phyloP scores from a whole-genome alignment of 768 basidiomycete genomes.

The Leucogyrophana mollusca region DNA sequence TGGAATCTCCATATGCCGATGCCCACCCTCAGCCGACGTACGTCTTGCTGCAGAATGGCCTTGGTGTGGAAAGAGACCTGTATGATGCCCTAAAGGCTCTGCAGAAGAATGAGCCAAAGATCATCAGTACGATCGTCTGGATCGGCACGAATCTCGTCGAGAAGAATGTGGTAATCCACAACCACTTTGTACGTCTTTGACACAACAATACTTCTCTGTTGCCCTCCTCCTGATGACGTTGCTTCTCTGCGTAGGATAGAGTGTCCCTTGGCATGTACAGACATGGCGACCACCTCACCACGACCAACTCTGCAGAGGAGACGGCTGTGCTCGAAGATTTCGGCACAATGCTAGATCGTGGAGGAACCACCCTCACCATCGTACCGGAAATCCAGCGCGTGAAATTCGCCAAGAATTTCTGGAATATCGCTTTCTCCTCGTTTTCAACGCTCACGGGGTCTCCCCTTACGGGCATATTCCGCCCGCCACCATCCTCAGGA shows the following conservation, averaged over 20 bases:
- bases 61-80: slow-evolving; percentile 67
- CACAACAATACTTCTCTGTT: background rate
- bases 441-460: slow-evolving; percentile 49
- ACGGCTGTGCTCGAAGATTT: slow-evolving; percentile 43
- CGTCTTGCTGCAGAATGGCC: slow-evolving; percentile 69
- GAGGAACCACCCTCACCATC: slow-evolving; percentile 46
- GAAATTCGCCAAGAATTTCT: slow-evolving; percentile 65
- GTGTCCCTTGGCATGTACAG: slow-evolving; percentile 57
- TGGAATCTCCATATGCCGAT: slow-evolving; percentile 47
- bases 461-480: slow-evolving; percentile 51
- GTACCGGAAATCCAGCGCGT: slow-evolving; percentile 60
- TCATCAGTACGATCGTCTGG: slow-evolving; percentile 55
- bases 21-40: slow-evolving; percentile 53
- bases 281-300: slow-evolving; percentile 37
- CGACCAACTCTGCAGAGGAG: slow-evolving; percentile 41
- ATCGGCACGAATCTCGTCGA: slow-evolving; percentile 49
- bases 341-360: slow-evolving; percentile 40
- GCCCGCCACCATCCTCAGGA: slow-evolving; percentile 37
- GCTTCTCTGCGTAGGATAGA: slow-evolving; percentile 40
- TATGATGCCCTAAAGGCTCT: slow-evolving; percentile 49
- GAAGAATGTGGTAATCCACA: slow-evolving; percentile 51
- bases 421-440: slow-evolving; percentile 59
- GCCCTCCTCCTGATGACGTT: background rate
- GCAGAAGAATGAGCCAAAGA: slow-evolving; percentile 43
- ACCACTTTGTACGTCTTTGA: slow-evolving; percentile 44